Base-by-base conservation (phyloP, 179 eudicot species). In the Silene vulgaris region DNA sequence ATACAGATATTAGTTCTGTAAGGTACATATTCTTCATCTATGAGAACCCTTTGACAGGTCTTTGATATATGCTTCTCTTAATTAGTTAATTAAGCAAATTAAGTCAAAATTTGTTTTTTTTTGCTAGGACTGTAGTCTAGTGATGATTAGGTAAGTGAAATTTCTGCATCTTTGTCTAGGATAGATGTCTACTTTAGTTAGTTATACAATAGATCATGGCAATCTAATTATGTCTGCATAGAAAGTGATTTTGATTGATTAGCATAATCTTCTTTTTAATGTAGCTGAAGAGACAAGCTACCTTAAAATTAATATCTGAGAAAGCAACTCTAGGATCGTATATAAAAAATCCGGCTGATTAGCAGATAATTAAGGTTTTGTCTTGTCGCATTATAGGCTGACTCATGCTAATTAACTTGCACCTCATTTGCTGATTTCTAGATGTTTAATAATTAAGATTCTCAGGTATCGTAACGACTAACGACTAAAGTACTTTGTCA, bases 211-310 rank as follows among this genome's bases (percentile, higher is more conserved):
- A 75, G 82, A 81, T 81, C 75, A 48, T 62, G 82, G 64, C 72
- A 76, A 73, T 76, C 82, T 50, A 72, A 75, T 76, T 56, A 82
- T 78, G 78, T 74, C 80, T 76, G 56, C 79, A 71, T 72, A 78
- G 84, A 78, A 21, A 78, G 82, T 71, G 84, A 82, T 75, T 74
- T 75, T 74, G 81, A 74, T 82, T 52, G 79, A 17, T 72, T 65
- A 75, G 71, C 64, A 59, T 74, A 71, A 71, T 59, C 68, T 37
- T 45, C 71, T 74, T 48, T 64, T 74, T 75, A 65, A 59, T 70
- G 74, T 70, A 13, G 63, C 70, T 57, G 68, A 77, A 30, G 72
- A 73, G 71, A 78, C 78, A 81, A 64, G 30, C 20, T 70, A 48
- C 48, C 81, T 20, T 65, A 29, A 35, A 74, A n/a, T n/a, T 43